These are phyloP conservation scores for Aspergillus hancockii DNA, from an alignment of 495 filamentous ascomycete genomes.

Conservation along the genomic window DNA sequence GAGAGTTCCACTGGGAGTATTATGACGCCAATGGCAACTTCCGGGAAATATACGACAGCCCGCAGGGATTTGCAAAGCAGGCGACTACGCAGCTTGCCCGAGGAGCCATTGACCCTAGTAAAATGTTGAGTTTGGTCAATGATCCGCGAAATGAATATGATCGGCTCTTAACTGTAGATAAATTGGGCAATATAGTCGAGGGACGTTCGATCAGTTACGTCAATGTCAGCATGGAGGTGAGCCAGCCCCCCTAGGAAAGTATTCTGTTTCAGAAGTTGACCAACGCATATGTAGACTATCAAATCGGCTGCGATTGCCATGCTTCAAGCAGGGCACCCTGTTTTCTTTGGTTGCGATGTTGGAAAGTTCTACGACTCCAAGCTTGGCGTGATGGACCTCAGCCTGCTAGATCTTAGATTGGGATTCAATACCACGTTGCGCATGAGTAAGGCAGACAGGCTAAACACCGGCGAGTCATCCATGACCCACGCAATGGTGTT, in stretches of 20 bases:
- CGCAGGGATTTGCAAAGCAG: constrained; percentile 61
- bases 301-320: constrained; percentile 74
- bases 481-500: constrained; percentile 95
- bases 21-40: constrained; percentile 65
- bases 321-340: constrained; percentile 71
- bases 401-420: constrained; percentile 70
- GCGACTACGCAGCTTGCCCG: constrained; percentile 5
- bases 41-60: constrained; percentile 59
- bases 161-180: constrained; percentile 69
- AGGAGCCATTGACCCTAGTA: constrained; percentile 42
- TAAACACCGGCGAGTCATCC: constrained; percentile 67
- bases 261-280: constrained; percentile 6
- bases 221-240: constrained; percentile 70
- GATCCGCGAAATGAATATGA: constrained; percentile 76
- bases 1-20: constrained; percentile 76
- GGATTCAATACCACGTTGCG: constrained; percentile 74
- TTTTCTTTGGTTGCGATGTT: constrained; percentile 89
- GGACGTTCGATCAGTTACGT: constrained; percentile 73
- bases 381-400: constrained; percentile 75
- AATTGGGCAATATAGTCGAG: constrained; percentile 76
- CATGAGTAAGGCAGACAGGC: constrained; percentile 70
- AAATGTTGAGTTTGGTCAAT: constrained; percentile 76
- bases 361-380: constrained; percentile 70
- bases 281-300: constrained; percentile 41
- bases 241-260: background rate